Conservation (phyloP, 805 yeast genomes). For the Lachancea kluyveri region DNA sequence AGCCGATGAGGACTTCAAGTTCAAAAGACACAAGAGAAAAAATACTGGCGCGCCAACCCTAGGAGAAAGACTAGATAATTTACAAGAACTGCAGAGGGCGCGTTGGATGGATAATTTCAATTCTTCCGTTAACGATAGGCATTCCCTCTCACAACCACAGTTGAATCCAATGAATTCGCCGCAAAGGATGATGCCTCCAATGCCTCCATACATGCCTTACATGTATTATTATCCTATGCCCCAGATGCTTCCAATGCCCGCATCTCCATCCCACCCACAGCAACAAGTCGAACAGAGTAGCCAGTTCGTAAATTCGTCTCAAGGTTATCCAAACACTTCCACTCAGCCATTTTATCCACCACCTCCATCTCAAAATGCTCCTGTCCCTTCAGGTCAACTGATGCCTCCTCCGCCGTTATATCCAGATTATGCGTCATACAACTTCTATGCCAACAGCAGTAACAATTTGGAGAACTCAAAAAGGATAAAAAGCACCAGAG, state of each 20-base stretch:
- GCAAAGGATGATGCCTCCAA: constrained; percentile 9
- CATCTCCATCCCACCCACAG: constrained; percentile 18
- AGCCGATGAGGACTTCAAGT: constrained; percentile 28
- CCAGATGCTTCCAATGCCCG: constrained; percentile 18
- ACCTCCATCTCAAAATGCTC: constrained; percentile 10
- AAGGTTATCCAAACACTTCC: constrained; percentile 22
- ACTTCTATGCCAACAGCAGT: constrained; percentile 11
- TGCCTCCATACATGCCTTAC: constrained; percentile 18
- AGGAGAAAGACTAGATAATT: constrained; percentile 27
- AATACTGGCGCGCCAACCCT: constrained; percentile 23
- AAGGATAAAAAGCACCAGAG: constrained; percentile 11
- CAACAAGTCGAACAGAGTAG: constrained; percentile 11
- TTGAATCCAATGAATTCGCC: too few species aligned
- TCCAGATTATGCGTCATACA: constrained; percentile 14
- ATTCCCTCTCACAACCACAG: constrained; percentile 1
- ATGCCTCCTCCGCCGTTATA: constrained; percentile 24
- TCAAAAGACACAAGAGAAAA: constrained; percentile 26
- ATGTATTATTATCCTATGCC: constrained; percentile 24
- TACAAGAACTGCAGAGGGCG: constrained; percentile 22
- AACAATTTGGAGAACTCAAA: constrained; percentile 5
- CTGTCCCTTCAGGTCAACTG: constrained; percentile 15
- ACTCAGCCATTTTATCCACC: constrained; percentile 25
- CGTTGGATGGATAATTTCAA: constrained; percentile 30
- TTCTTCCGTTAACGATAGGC: constrained; percentile 18
- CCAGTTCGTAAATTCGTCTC: constrained; percentile 16